Evolutionary conservation across 129 eudicot genomes (phyloP).

Genomic region (Smallanthus sonchifolius): DNA sequence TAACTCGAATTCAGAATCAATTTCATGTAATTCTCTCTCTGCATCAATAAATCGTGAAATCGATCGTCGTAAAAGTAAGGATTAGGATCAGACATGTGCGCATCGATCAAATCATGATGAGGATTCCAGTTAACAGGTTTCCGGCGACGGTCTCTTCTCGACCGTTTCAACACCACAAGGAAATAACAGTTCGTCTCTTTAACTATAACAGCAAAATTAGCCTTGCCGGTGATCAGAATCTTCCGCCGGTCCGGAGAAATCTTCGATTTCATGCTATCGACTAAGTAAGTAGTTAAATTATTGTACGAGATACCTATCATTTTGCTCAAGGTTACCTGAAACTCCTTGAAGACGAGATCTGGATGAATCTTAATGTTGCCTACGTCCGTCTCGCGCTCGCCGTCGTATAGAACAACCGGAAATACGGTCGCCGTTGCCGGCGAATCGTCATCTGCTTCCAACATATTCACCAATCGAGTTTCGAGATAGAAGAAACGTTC

Average conservation of each 20-base stretch:
- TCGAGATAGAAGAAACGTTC: constrained; percentile 9
- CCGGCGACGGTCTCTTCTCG: constrained; percentile 45
- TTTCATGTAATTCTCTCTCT: constrained; percentile 36
- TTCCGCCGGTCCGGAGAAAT: constrained; percentile 38
- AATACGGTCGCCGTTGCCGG: constrained; percentile 31
- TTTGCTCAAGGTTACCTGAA: constrained; percentile 44
- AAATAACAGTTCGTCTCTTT: constrained; percentile 41
- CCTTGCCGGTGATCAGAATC: constrained; percentile 64
- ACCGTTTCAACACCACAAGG: constrained; percentile 56
- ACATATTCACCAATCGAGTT: constrained; percentile 28
- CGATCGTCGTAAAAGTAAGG: constrained; percentile 31
- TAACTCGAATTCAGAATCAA: constrained; percentile 19
- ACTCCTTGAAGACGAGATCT: constrained; percentile 45
- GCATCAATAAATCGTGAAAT: constrained; percentile 29
- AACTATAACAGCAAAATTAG: constrained; percentile 40
- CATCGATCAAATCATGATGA: constrained; percentile 14
- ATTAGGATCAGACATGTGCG: not conserved
- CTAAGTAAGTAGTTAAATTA: constrained; percentile 53
- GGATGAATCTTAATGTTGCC: constrained; percentile 44
- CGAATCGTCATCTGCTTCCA: constrained; percentile 41
- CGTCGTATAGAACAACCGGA: constrained; percentile 62
- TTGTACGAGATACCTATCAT: constrained; percentile 68
- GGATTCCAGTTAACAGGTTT: constrained; percentile 31
- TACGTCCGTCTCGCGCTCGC: constrained; percentile 50
- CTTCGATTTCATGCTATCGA: constrained; percentile 28